Base-by-base conservation (phyloP, 2,329 filamentous ascomycete genomes). In the Rachicladosporium sp. region DNA sequence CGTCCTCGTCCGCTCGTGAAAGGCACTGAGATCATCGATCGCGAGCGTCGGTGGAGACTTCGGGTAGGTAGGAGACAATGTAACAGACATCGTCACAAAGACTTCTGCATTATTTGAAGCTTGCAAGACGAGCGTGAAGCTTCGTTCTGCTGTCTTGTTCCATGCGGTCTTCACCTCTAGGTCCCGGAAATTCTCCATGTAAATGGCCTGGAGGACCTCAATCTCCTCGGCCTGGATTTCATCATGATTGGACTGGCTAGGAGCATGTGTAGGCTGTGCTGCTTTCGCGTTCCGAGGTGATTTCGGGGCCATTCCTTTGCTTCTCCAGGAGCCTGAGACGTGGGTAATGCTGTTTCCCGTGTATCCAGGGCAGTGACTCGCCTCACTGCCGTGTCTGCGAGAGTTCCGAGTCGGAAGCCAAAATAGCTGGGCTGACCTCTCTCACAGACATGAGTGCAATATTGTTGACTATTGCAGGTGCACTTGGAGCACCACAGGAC, bases 191-290 rank as follows among this genome's bases (percentile, higher is more conserved):
- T 95, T 88, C 43, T 93, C 85, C 49, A 80, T 81, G 56, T 91
- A 96, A 36, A 96, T 93, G 32, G 89, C 83, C 53, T 82, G 73
- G 43, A 96, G 70, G 33, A 79, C 89, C 57, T 91, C 75, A 42
- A 93, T 71, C 65, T 96, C 91, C 57, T 94, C 83, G 53, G 82
- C 71, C 64, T 96, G 91, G 29, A 83, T 77, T 63, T 93, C 82
- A 27, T 27, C 23, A 8, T 27, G 7, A 8, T 27, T 27, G 23
- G 29, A 19, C n/a, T 41, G 39, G 21, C 34, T 41, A 23, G 33
- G 34, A 29, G 36, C 39, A 21, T 46, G 39, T 9, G 41, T 35
- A 36, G 36, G 46, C 36, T 46, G 43, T 35, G 47, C 46, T 32
- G 44, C 50, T 47, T 53, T 53, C 30, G 57, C 51, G 23, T 46